Evolutionary conservation across 495 filamentous ascomycete species (phyloP).

Genomic region (Tuber melanosporum): DNA sequence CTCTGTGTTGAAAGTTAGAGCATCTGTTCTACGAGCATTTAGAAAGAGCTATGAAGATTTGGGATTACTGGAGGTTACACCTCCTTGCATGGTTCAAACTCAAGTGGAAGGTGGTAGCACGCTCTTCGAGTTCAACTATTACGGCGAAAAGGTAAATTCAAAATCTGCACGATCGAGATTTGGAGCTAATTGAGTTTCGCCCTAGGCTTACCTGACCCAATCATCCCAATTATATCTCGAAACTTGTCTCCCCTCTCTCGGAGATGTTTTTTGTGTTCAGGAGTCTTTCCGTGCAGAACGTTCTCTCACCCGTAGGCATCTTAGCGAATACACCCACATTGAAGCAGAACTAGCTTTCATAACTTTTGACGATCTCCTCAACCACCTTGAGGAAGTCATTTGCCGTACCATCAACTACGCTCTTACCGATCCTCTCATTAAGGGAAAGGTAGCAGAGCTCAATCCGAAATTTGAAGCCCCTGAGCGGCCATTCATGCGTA

Average conservation of each 20-base stretch:
- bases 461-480: constrained; percentile 86
- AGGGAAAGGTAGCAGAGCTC: constrained; percentile 65
- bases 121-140: constrained; percentile 91
- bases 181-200: neutral
- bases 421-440: constrained; percentile 63
- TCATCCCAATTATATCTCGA: constrained; percentile 98
- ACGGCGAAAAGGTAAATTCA: constrained; percentile 59
- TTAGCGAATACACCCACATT: constrained; percentile 95
- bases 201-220: constrained; percentile 78
- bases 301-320: constrained; percentile 84
- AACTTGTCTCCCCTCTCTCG: constrained; percentile 81
- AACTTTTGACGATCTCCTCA: constrained; percentile 83
- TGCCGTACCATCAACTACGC: constrained; percentile 74
- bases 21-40: constrained; percentile 77
- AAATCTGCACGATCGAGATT: neutral
- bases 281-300: constrained; percentile 98
- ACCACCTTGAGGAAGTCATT: constrained; percentile 82
- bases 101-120: constrained; percentile 95
- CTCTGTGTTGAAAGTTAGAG: constrained; percentile 84
- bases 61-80: constrained; percentile 75
- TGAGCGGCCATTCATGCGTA: constrained; percentile 80
- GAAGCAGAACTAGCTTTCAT: constrained; percentile 97
- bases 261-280: constrained; percentile 95
- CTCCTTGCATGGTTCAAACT: constrained; percentile 96
- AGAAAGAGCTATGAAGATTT: constrained; percentile 71